Conservation (phyloP, 2,329 filamentous ascomycete genomes). For the Microcyclosporella mali region DNA sequence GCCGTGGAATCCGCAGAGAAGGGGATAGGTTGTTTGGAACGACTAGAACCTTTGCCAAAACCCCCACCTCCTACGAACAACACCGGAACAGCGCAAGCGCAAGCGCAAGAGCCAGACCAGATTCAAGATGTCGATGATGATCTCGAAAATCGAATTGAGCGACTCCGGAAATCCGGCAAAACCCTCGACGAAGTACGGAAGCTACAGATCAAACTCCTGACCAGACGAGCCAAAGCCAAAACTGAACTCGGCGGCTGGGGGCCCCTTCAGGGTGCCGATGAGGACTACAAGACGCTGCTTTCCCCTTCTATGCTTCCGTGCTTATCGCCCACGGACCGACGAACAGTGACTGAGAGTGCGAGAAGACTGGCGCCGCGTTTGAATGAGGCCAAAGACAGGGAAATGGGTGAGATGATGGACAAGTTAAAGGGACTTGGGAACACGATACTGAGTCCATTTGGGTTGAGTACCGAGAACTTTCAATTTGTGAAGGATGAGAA, state of each 20-base stretch:
- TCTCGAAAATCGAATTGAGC: slow-evolving; percentile 37
- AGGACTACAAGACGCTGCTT: slow-evolving; percentile 67
- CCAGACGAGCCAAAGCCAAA: slow-evolving; percentile 69
- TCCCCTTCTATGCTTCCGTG: slow-evolving; percentile 46
- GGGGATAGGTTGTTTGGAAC: slow-evolving; percentile 66
- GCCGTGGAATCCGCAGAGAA: slow-evolving; percentile 67
- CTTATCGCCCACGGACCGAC: slow-evolving; percentile 60
- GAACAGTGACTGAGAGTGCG: slow-evolving; percentile 62
- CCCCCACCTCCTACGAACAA: slow-evolving; percentile 17
- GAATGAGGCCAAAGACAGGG: slow-evolving; percentile 73
- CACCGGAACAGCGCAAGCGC: no score
- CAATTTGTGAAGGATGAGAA: slow-evolving; percentile 87
- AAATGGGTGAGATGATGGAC: slow-evolving; percentile 96
- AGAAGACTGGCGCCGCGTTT: slow-evolving; percentile 59
- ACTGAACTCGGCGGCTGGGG: slow-evolving; percentile 71
- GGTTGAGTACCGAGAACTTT: slow-evolving; percentile 89
- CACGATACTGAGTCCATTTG: slow-evolving; percentile 86
- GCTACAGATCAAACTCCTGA: slow-evolving; percentile 75
- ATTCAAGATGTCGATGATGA: slow-evolving; percentile 48
- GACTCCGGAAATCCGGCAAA: slow-evolving; percentile 38
- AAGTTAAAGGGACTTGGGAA: slow-evolving; percentile 92
- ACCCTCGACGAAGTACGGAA: slow-evolving; percentile 60
- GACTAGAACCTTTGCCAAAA: slow-evolving; percentile 45
- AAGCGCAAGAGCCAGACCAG: slow-evolving; percentile 14
- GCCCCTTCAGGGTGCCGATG: slow-evolving; percentile 68